Evolutionary conservation across 2,329 filamentous ascomycete genomes (phyloP), one percentile per base, ranked within the genome.

Genomic region (Zarea fungicola): DNA sequence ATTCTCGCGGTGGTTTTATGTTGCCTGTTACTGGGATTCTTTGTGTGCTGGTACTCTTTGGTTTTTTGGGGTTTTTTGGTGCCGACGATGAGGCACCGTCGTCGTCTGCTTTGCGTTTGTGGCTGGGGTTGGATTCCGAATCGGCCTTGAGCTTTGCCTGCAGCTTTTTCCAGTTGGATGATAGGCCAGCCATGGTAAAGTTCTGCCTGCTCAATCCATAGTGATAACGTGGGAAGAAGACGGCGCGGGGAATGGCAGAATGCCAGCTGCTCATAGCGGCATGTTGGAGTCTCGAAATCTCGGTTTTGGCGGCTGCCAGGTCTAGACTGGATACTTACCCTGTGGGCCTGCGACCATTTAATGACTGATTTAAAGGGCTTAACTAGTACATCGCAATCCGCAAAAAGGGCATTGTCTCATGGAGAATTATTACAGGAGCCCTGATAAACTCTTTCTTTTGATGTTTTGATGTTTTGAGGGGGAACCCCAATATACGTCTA

Each of bases 151-250:
- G 68, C 58, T 76, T 77, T 55, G 78, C 77, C 68, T 89, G 85
- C 48, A 91, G 75, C 68, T 79, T 85, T 68, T 89, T 89, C 87
- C 87, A 91, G 63, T 91, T 91, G 47, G 78, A 81, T 11, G 81
- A 85, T 28, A 84, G 66, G 58, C 70, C 71, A 31, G 65, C 65
- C 67, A 70, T 70, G 42, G 28, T 58, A 31, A n/a, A 28, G 23
- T 22, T 13, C 6, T 14, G 13, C 4, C 5, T 16, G 8, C 9
- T 47, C 16, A 41, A 13, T 22, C 21, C 49, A 48, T 44, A 16
- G 9, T 14, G 18, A 10, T 35, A 23, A 16, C 25, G 22, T 22
- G 40, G 23, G 21, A 25, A 35, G 6, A 21, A 7, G 22, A 25
- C 19, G 26, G 18, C 10, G 47, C 28, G 37, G 29, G 7, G 7